Base-by-base conservation (phyloP, 1,284 basidiomycete genomes). In the Grifola frondosa region DNA sequence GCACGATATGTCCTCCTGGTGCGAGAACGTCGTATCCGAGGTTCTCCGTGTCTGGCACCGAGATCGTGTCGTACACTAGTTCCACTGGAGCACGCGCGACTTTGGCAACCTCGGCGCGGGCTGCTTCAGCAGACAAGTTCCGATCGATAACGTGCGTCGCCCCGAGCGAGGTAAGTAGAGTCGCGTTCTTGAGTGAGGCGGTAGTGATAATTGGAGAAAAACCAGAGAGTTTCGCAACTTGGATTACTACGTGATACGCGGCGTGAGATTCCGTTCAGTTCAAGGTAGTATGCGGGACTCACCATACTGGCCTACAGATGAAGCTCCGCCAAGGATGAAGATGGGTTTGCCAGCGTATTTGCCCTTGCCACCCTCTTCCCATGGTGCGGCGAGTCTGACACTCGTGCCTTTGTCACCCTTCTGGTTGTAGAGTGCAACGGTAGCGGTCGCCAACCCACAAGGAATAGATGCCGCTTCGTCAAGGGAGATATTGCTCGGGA, bases 141-240 rank as follows among this genome's bases (percentile, higher is more conserved):
- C 76, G 68, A 42, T 78, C 71, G 42, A 81, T 58, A 36, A 78
- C 60, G 30, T 75, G 61, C 0, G 75, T 75, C 1, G 77, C 81
- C 3, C 81, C 80, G 17, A 77, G 60, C 0, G 64, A 60, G 52
- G 72, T 73, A 43, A 81, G 67, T 29, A 57, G 57, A 0, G 57
- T 60, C 20, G 58, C 53, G 47, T 78, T 69, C 41, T 64, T 64
- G 6, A 56, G 49, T 11, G 74, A 78, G 4, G 78, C 67, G 1
- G 74, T 78, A 5, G 74, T 62, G 36, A 80, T 71, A 47, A 80
- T 75, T 3, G 69, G 71, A 2, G 65, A 68, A 64, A 78, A 77
- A 1, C 77, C 78, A 0, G 73, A 70, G 21, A 73, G 48, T 47
- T 64, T 71, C 8, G 73, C 73, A 6, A 80, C 56, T 54, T 80